phyloP scores from a whole-genome alignment of 23 red algal genomes.

The Gracilaria gracilis region DNA sequence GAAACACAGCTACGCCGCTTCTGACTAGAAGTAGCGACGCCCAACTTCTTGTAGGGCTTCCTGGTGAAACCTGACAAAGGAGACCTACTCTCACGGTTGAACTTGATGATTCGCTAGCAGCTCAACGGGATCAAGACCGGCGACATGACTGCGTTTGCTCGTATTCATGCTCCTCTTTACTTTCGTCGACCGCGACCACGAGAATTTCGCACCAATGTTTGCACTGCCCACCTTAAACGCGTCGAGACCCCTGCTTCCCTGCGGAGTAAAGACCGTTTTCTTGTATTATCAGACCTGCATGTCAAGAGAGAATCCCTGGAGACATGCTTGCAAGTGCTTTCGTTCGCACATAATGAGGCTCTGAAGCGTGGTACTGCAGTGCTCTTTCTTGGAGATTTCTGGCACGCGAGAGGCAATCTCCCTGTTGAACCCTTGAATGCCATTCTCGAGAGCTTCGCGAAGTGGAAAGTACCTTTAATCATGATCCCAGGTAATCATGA shows the following conservation, averaged over 20 bases:
- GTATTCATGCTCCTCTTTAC: slow-evolving; percentile 13
- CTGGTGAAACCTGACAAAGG: not conserved
- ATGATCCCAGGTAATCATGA: slow-evolving; percentile 96
- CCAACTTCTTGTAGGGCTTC: too few species aligned
- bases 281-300: slow-evolving; percentile 87
- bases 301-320: slow-evolving; percentile 63
- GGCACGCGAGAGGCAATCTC: slow-evolving; percentile 81
- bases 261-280: slow-evolving; percentile 43
- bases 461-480: slow-evolving; percentile 66
- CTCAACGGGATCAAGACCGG: not conserved
- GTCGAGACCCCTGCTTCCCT: slow-evolving; percentile 39
- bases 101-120: not conserved
- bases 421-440: slow-evolving; percentile 80
- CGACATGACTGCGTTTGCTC: slow-evolving; percentile 9
- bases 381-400: slow-evolving; percentile 93
- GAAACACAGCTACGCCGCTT: too few species aligned
- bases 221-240: slow-evolving; percentile 35
- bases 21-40: too few species aligned
- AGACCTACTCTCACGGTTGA: not conserved
- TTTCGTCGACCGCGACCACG: not conserved
- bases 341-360: slow-evolving; percentile 63
- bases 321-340: slow-evolving; percentile 73
- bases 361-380: slow-evolving; percentile 66
- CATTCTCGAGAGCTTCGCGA: slow-evolving; percentile 54
- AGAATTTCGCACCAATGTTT: slow-evolving; percentile 1